Percentiles rank a stretch among this genome's conserved stretches.
These are phyloP conservation scores for Lizonia empirigonia DNA, from an alignment of 2,329 filamentous ascomycete genomes.

Conservation along the genomic window DNA sequence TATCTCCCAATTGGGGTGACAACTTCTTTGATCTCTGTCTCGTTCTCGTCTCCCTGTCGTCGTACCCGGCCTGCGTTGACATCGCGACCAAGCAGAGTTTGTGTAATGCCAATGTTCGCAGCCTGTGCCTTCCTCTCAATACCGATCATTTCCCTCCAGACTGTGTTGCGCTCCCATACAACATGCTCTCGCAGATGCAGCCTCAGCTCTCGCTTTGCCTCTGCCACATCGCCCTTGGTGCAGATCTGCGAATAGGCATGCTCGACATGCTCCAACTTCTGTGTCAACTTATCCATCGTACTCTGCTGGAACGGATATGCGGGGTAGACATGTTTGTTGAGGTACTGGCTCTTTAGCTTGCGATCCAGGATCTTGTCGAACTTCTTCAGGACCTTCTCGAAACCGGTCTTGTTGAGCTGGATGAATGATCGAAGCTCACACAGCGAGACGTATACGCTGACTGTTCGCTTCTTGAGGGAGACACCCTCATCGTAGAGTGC, in stretches of 20 bases:
- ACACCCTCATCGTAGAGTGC: conserved; percentile 73
- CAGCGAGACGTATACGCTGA: conserved; percentile 85
- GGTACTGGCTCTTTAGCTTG: conserved; percentile 76
- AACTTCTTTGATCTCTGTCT: conserved; percentile 69
- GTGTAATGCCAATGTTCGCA: conserved; percentile 79
- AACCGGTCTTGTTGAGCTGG: conserved; percentile 95
- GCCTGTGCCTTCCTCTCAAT: conserved; percentile 95
- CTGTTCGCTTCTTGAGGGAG: conserved; percentile 88
- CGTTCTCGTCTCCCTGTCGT: conserved; percentile 83
- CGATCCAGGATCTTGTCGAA: conserved; percentile 95
- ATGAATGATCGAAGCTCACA: conserved; percentile 96
- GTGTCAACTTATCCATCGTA: conserved; percentile 73
- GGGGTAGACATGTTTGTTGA: conserved; percentile 73
- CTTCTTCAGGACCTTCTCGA: conserved; percentile 95
- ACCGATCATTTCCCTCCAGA: conserved; percentile 98
- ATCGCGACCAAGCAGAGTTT: conserved; percentile 78
- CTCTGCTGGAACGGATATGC: conserved; percentile 80
- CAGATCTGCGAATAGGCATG: conserved; percentile 79
- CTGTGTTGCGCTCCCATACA: conserved; percentile 98
- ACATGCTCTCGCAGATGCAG: conserved; percentile 94
- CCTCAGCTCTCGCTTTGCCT: conserved; percentile 83
- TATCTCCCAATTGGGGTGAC: conserved; percentile 80
- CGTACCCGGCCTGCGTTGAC: conserved; percentile 70
- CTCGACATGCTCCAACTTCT: conserved; percentile 76
- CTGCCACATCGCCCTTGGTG: conserved; percentile 75